phyloP scores from a whole-genome alignment of 352 stramenopile species.

The Globisporangium solare region DNA sequence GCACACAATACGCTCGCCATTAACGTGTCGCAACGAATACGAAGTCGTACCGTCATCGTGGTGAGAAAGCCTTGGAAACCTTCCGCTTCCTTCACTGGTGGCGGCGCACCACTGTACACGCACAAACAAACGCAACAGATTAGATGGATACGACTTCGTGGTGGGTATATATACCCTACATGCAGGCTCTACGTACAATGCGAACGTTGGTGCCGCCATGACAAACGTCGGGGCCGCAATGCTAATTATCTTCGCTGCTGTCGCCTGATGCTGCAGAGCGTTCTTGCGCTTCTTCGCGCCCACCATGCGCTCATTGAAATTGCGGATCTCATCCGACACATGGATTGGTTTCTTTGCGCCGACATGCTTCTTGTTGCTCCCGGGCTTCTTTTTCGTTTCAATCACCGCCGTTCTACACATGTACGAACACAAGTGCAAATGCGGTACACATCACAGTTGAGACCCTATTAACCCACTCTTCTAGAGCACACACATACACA shows the following conservation, averaged over 20 bases:
- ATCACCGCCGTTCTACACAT: conserved; percentile 8
- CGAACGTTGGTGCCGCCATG: conserved; percentile 59
- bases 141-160: not conserved
- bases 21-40: too few species aligned
- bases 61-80: conserved; percentile 70
- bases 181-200: conserved; percentile 42
- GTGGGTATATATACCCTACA: not conserved
- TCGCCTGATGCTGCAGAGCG: conserved; percentile 15
- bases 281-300: conserved; percentile 28
- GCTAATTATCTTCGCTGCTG: conserved; percentile 19
- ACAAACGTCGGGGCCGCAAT: conserved; percentile 55
- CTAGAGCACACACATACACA: not conserved
- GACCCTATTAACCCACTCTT: too few species aligned
- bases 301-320: conserved; percentile 74
- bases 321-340: conserved; percentile 63
- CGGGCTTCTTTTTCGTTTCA: conserved; percentile 34
- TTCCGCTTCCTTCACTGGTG: conserved; percentile 41
- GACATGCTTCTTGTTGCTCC: conserved; percentile 17
- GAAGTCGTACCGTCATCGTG: conserved; percentile 35
- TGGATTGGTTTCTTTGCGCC: conserved; percentile 23
- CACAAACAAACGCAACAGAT: not conserved
- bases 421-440: too few species aligned
- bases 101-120: conserved; percentile 9
- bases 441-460: too few species aligned
- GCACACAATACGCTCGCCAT: not conserved